A percentile compares a stretch with the other conserved stretches of the same genome.
Conservation (phyloP, 2,329 filamentous ascomycete species). For the Monosporascus ibericus region DNA sequence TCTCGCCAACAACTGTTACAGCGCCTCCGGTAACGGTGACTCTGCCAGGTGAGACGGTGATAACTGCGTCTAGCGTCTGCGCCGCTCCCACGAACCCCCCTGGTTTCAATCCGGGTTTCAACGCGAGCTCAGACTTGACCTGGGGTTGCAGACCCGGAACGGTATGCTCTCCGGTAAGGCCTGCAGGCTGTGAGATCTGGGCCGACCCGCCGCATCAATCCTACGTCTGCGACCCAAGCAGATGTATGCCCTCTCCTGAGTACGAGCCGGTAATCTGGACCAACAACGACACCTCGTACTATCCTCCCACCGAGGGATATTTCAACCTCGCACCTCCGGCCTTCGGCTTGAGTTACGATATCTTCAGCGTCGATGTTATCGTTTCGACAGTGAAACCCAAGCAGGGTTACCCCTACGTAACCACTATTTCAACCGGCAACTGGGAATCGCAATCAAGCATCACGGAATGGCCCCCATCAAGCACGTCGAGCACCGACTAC, state of each 20-base stretch:
- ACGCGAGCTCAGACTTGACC: conserved; percentile 35
- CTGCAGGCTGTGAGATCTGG: conserved; percentile 45
- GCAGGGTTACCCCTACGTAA: conserved; percentile 20
- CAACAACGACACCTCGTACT: conserved; percentile 41
- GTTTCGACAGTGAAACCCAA: conserved; percentile 28
- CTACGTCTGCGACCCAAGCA: conserved; percentile 39
- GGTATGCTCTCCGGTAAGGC: conserved; percentile 47
- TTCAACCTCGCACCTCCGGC: conserved; percentile 58
- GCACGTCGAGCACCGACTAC: conserved; percentile 15
- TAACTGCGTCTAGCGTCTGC: conserved; percentile 23
- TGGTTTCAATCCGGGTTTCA: conserved; percentile 17
- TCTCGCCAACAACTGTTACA: conserved; percentile 17
- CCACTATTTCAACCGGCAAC: conserved; percentile 47
- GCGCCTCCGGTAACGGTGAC: conserved; percentile 8
- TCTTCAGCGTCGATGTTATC: conserved; percentile 45
- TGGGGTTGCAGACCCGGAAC: conserved; percentile 49
- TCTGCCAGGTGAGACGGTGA: conserved; percentile 4
- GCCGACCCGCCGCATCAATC: conserved; percentile 36
- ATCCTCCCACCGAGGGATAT: conserved; percentile 48
- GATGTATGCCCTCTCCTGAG: conserved; percentile 39
- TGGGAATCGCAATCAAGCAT: conserved; percentile 46
- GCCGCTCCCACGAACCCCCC: conserved; percentile 35
- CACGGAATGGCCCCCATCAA: conserved; percentile 31
- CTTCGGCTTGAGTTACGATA: conserved; percentile 58
- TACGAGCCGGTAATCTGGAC: conserved; percentile 35